A percentile compares a stretch with the other conserved stretches of the same genome.
phyloP scores from a whole-genome alignment of 345 rosid genomes.

The Aquilaria sinensis region DNA sequence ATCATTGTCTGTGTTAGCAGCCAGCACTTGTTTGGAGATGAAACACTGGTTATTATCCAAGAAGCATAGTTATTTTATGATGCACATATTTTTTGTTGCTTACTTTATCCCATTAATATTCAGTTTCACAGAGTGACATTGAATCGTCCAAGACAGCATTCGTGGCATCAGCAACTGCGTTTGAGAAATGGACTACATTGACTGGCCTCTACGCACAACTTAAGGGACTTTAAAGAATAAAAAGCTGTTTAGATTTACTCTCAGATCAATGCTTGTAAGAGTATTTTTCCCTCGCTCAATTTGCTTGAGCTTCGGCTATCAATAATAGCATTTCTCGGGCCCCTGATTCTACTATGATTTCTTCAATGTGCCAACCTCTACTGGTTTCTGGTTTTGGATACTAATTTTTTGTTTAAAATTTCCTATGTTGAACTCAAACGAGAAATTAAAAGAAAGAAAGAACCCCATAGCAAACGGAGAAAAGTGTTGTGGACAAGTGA shows the following conservation, averaged over 20 bases:
- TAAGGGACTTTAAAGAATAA: slow-evolving; percentile 49
- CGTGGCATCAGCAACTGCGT: slow-evolving; percentile 71
- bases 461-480: no score
- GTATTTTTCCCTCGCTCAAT: slow-evolving; percentile 13
- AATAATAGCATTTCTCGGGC: neutral
- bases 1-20: no score
- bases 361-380: no score
- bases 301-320: slow-evolving; percentile 16
- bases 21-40: no score
- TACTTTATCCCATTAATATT: neutral
- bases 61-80: no score
- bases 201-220: slow-evolving; percentile 64
- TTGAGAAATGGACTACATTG: slow-evolving; percentile 75
- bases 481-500: no score
- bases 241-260: neutral
- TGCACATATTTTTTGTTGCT: neutral
- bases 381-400: no score
- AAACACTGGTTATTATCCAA: no score
- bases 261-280: slow-evolving; percentile 4
- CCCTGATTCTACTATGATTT: no score
- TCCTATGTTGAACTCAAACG: no score
- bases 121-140: slow-evolving; percentile 64
- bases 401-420: no score
- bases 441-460: no score
- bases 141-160: slow-evolving; percentile 76